Conservation (phyloP, 2,329 filamentous ascomycete genomes). For the Nemania sp. region DNA sequence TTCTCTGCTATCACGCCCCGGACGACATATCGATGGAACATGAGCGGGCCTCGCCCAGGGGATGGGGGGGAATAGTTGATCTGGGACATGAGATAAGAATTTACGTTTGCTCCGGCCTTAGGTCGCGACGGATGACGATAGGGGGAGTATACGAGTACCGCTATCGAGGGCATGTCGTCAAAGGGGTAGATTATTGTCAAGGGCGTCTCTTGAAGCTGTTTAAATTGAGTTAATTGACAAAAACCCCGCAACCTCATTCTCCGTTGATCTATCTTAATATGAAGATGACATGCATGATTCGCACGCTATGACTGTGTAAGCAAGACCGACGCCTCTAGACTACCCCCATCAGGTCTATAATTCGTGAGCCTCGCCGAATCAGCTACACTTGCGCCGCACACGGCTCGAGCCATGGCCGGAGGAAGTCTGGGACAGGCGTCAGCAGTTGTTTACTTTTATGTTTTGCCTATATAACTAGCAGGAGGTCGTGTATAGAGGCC, state of each 20-base stretch:
- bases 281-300: conserved; percentile 39
- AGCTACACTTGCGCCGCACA: conserved; percentile 30
- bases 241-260: conserved; percentile 31
- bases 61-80: conserved; percentile 14
- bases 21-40: conserved; percentile 24
- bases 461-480: conserved; percentile 42
- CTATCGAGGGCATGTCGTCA: conserved; percentile 13
- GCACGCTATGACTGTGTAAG: conserved; percentile 35
- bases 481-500: conserved; percentile 16
- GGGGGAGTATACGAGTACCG: conserved; percentile 20
- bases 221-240: conserved; percentile 29
- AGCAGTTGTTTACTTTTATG: conserved; percentile 35
- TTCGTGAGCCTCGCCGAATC: conserved; percentile 34
- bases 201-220: conserved; percentile 23
- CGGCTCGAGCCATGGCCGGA: conserved; percentile 34
- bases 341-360: conserved; percentile 26
- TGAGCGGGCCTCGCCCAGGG: conserved; percentile 24
- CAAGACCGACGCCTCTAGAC: conserved; percentile 26
- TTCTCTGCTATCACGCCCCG: conserved; percentile 25
- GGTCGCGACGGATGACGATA: conserved; percentile 24
- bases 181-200: conserved; percentile 22
- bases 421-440: conserved; percentile 37
- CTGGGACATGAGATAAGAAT: conserved; percentile 25
- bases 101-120: conserved; percentile 8
- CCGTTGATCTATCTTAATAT: conserved; percentile 27